These are phyloP conservation scores for Cordyceps farinosa DNA, from an alignment of 2,329 filamentous ascomycete genomes.

Conservation along the genomic window DNA sequence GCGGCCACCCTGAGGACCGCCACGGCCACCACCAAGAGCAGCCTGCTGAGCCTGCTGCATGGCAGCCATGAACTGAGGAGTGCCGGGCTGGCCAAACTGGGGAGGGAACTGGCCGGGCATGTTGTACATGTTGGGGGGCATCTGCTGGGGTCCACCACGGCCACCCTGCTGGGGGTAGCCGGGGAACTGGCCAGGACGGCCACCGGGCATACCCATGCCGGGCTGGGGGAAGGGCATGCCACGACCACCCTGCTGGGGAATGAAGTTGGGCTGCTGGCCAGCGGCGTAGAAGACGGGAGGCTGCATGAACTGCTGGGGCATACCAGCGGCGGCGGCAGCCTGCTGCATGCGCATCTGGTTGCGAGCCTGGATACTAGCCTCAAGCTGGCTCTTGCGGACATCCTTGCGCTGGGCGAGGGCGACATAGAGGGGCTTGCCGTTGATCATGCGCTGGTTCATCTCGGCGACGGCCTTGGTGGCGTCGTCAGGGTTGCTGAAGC, in stretches of 20 bases:
- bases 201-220: slow-evolving; percentile 64
- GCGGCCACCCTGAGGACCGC: slow-evolving; percentile 63
- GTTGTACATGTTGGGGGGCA: slow-evolving; percentile 82
- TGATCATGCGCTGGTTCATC: slow-evolving; percentile 99
- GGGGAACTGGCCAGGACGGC: slow-evolving; percentile 82
- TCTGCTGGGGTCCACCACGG: slow-evolving; percentile 81
- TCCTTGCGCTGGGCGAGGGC: slow-evolving; percentile 99
- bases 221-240: slow-evolving; percentile 65
- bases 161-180: slow-evolving; percentile 83
- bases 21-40: slow-evolving; percentile 57
- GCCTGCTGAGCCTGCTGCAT: slow-evolving; percentile 73
- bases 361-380: slow-evolving; percentile 97
- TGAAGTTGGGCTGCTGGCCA: slow-evolving; percentile 70
- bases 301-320: slow-evolving; percentile 85
- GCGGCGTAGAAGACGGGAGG: slow-evolving; percentile 89
- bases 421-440: slow-evolving; percentile 95
- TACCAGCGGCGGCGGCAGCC: slow-evolving; percentile 82
- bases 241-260: slow-evolving; percentile 60
- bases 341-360: slow-evolving; percentile 99
- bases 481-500: slow-evolving; percentile 99
- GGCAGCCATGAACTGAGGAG: slow-evolving; percentile 75
- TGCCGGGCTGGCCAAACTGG: slow-evolving; percentile 74
- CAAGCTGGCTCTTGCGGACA: slow-evolving; percentile 97
- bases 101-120: slow-evolving; percentile 78
- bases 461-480: slow-evolving; percentile 98